Evolutionary conservation across 2,329 filamentous ascomycete genomes (phyloP).

Genomic region (Alternaria solani): DNA sequence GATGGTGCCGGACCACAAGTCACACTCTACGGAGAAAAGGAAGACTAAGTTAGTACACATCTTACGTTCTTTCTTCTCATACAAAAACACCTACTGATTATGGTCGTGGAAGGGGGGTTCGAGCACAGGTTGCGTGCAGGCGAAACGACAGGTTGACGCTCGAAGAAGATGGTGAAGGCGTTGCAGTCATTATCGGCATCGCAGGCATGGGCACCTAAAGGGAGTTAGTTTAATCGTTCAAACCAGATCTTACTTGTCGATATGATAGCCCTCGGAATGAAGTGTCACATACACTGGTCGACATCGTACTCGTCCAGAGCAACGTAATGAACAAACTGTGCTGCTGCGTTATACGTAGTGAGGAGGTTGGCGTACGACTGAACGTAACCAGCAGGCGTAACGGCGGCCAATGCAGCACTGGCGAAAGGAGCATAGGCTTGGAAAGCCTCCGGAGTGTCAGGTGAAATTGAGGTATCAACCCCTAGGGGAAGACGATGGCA

Average conservation of each 20-base stretch:
- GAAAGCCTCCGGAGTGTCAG: slow-evolving; percentile 26
- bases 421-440: slow-evolving; percentile 15
- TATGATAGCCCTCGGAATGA: neutral
- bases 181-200: slow-evolving; percentile 20
- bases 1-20: slow-evolving; percentile 32
- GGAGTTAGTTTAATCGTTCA: neutral
- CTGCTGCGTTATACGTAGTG: slow-evolving; percentile 14
- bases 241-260: neutral
- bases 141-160: slow-evolving; percentile 22
- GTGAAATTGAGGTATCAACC: slow-evolving; percentile 7
- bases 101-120: slow-evolving; percentile 25
- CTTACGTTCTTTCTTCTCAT: neutral
- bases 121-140: slow-evolving; percentile 20
- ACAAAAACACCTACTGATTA: slow-evolving; percentile 26
- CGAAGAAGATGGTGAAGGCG: slow-evolving; percentile 33
- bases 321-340: slow-evolving; percentile 22
- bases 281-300: slow-evolving; percentile 14
- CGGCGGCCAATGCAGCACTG: slow-evolving; percentile 16
- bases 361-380: slow-evolving; percentile 25
- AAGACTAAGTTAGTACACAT: neutral
- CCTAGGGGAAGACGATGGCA: slow-evolving; percentile 3
- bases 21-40: slow-evolving; percentile 26
- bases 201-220: slow-evolving; percentile 14
- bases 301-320: slow-evolving; percentile 18
- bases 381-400: slow-evolving; percentile 25